These are phyloP conservation scores for Penicillium sp. DNA, from an alignment of 2,329 filamentous ascomycete species.

Conservation along the genomic window DNA sequence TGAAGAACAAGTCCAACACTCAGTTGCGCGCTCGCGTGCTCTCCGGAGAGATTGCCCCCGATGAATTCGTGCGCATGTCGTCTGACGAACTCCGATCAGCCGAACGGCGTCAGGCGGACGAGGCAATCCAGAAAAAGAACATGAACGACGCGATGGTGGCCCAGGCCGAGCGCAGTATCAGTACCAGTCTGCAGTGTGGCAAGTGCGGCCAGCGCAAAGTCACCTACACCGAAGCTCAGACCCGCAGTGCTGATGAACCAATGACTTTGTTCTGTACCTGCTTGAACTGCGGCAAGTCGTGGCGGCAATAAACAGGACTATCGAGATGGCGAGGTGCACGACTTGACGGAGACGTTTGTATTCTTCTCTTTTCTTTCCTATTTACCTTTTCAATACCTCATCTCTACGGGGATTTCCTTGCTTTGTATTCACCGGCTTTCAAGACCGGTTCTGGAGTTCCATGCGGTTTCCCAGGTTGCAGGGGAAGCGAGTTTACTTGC, in stretches of 20 bases:
- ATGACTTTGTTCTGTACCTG: slow-evolving; percentile 48
- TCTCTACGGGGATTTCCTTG: slow-evolving; percentile 2
- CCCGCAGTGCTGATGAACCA: slow-evolving; percentile 89
- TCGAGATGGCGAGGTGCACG: slow-evolving; percentile 8
- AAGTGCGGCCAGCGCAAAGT: slow-evolving; percentile 93
- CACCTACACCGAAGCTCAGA: slow-evolving; percentile 94
- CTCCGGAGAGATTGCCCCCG: slow-evolving; percentile 63
- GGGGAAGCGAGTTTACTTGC: background rate
- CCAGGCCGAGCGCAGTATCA: slow-evolving; percentile 84
- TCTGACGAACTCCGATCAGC: slow-evolving; percentile 87
- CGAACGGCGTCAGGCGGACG: slow-evolving; percentile 69
- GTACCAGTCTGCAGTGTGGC: slow-evolving; percentile 77
- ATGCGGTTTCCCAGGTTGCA: slow-evolving; percentile 3
- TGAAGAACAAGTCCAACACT: slow-evolving; percentile 86
- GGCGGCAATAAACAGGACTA: slow-evolving; percentile 34
- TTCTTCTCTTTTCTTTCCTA: slow-evolving; percentile 4
- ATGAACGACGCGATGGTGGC: slow-evolving; percentile 96
- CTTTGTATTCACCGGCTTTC: slow-evolving; percentile 6
- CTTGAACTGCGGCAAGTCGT: slow-evolving; percentile 45
- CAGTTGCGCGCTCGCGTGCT: slow-evolving; percentile 71
- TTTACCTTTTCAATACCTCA: slow-evolving; percentile 2
- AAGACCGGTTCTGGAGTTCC: slow-evolving; percentile 11
- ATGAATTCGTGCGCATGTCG: slow-evolving; percentile 76
- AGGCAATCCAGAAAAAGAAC: slow-evolving; percentile 78
- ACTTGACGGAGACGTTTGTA: slow-evolving; percentile 14